Evolutionary conservation across 345 rosid genomes (phyloP), one percentile per base, ranked within the genome.

Genomic region (Populus davidiana): DNA sequence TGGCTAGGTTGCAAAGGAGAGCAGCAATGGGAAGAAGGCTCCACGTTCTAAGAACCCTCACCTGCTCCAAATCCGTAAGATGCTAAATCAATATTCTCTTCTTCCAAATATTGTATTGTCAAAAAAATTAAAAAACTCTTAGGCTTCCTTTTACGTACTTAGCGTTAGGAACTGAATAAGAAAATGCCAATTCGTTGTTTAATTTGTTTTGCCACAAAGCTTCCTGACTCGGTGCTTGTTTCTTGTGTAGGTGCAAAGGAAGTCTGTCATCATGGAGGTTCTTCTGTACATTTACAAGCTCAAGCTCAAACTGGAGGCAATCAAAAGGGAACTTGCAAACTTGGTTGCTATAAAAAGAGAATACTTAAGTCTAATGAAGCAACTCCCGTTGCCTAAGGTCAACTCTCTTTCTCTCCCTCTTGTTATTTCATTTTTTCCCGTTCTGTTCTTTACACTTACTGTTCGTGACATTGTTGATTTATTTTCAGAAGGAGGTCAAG

Each of bases 271-370:
- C 70, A 77, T 72, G 80, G 93, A 86, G 59, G 78, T 87, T 81
- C 78, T 91, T 73, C 82, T 85, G 29, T 82, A 85, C 83, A 86
- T 88, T 74, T 76, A 64, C 87, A 82, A 85, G 84, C 91, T 92
- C 77, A 89, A 86, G 82, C 87, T 87, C 75, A 81, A 85, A 85
- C 70, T 91, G 85, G 86, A 88, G 78, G 89, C 90, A 59, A 72
- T 89, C 52, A 74, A 85, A 74, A 86, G 80, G 83, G 87, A 88
- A 47, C 77, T 81, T 74, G 74, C 78, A 49, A 78, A 74, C 78
- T 80, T 90, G 31, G 59, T 83, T 79, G 90, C 88, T 21, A 72
- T 85, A 76, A 84, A 83, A 79, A 82, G 66, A 44, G 76, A 86
- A 63, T 78, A 69, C 85, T 79, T 85, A 20, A 80, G 64, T 72